Base-by-base conservation (phyloP, 139 green algal genomes). In the Coelastrella sp. region DNA sequence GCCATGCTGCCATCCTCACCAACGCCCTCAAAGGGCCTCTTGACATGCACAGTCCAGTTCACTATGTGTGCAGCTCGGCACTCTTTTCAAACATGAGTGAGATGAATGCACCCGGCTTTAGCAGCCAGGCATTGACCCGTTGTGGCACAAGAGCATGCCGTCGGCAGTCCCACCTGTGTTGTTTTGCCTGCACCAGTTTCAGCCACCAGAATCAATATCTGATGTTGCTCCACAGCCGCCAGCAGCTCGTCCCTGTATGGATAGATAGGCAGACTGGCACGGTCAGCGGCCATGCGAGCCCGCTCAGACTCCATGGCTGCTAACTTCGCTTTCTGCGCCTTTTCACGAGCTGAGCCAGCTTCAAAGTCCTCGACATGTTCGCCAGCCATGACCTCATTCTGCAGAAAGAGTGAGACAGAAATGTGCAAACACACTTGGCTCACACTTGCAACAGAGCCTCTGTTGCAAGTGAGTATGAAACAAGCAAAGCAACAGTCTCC, bases 181-280 rank as follows among this genome's bases (percentile, higher is more conserved):
- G 97, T 99, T 92, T 98, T 99, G 60, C 97, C 97, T 0, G 96
- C 98, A 16, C 98, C 98, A 5, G 98, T 99, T 94, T 99, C 98
- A 5, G 96, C 98, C 19, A 99, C 98, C 64, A 99, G 97, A 93
- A 99, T 97, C 16, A 99, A 83, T 20, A 99, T 93, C 83, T 99
- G 97, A 93, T 99, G 95, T 93, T 98, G 92, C 71, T 95, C 95
- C 22, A 99, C 93, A 47, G 97, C 97, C 57, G 94, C 76, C 71
- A 99, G 93, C 73, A 99, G 92, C n/a, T 93, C 87, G 3, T 97
- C 93, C 32, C 95, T 92, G 90, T 97, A 98, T 3, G 92, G 90
- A 90, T 96, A 99, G 90, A 99, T 99, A 83, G 98, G 98, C 89
- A 99, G 94, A 66, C 90, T 89, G 20, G 92, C 84, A 5, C 98